Evolutionary conservation across 768 basidiomycete species (phyloP).

Genomic region (Xerocomus potaroensis): DNA sequence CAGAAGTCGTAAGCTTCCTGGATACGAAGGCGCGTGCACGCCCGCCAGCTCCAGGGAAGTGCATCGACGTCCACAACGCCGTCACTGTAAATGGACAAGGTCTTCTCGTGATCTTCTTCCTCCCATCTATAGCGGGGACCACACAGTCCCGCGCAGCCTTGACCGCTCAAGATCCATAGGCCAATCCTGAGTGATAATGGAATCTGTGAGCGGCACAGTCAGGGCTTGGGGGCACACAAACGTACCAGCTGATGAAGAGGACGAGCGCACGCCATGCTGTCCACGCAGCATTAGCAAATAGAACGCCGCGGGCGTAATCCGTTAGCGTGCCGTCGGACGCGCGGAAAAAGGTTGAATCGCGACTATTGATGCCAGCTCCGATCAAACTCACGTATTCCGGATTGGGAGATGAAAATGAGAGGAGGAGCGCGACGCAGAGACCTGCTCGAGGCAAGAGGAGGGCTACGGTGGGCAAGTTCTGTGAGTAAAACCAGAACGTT

Average conservation of each 20-base stretch:
- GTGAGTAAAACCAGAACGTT: slow-evolving; percentile 77
- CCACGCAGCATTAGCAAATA: slow-evolving; percentile 80
- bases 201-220: neutral
- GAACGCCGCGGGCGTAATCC: slow-evolving; percentile 70
- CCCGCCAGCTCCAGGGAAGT: slow-evolving; percentile 78
- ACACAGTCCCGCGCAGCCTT: slow-evolving; percentile 76
- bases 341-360: slow-evolving; percentile 77
- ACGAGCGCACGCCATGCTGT: slow-evolving; percentile 70
- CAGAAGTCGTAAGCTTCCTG: slow-evolving; percentile 84
- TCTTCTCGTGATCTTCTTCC: slow-evolving; percentile 68
- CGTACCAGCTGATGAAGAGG: slow-evolving; percentile 64
- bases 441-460: slow-evolving; percentile 84
- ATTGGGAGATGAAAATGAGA: slow-evolving; percentile 54
- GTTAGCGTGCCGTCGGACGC: slow-evolving; percentile 61
- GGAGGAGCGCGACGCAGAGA: slow-evolving; percentile 65
- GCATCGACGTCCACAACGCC: slow-evolving; percentile 38
- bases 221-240: neutral
- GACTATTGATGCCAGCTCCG: slow-evolving; percentile 43
- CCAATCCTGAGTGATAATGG: slow-evolving; percentile 49
- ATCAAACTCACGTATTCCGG: slow-evolving; percentile 43
- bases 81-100: slow-evolving; percentile 47
- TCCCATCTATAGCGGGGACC: slow-evolving; percentile 85
- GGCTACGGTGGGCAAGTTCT: slow-evolving; percentile 77
- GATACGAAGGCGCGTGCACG: slow-evolving; percentile 63
- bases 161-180: slow-evolving; percentile 74